phyloP scores from a whole-genome alignment of 441 rosid genomes.

The Populus hybrid region DNA sequence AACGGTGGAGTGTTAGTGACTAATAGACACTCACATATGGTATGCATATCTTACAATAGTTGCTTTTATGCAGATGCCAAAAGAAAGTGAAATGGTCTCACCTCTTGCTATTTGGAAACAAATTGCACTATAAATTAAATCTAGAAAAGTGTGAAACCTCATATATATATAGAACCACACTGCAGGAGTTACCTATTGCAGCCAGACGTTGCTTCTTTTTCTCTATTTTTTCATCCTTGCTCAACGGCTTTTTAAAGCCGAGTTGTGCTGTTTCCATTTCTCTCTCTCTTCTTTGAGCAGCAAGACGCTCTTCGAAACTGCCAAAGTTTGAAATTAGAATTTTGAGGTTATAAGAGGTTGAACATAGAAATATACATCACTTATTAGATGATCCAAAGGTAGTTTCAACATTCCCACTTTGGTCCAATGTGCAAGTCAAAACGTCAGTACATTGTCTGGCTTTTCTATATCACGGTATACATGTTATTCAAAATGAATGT shows the following conservation, averaged over 20 bases:
- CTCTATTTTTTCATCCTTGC: constrained; percentile 86
- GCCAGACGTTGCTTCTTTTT: constrained; percentile 97
- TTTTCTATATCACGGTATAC: not conserved
- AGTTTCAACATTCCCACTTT: not conserved
- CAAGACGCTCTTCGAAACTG: constrained; percentile 97
- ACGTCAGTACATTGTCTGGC: not conserved
- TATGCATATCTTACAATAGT: not conserved
- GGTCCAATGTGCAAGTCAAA: not conserved
- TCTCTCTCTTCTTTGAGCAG: constrained; percentile 87
- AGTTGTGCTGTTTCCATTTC: constrained; percentile 73
- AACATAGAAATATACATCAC: not conserved
- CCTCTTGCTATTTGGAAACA: not conserved
- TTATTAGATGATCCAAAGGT: not conserved
- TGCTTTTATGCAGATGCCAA: not conserved
- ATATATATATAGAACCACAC: not conserved
- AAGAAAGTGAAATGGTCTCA: not conserved
- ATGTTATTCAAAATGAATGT: not conserved
- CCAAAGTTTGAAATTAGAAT: constrained; percentile 10
- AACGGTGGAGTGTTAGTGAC: not conserved
- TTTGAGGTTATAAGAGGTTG: constrained; percentile 8
- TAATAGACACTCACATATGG: not conserved
- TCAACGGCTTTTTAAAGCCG: constrained; percentile 88
- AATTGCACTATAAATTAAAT: not conserved
- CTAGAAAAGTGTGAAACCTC: not conserved
- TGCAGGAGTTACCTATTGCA: constrained; percentile 70